phyloP scores from a whole-genome alignment of 495 filamentous ascomycete species.

The Penicillium manginii region DNA sequence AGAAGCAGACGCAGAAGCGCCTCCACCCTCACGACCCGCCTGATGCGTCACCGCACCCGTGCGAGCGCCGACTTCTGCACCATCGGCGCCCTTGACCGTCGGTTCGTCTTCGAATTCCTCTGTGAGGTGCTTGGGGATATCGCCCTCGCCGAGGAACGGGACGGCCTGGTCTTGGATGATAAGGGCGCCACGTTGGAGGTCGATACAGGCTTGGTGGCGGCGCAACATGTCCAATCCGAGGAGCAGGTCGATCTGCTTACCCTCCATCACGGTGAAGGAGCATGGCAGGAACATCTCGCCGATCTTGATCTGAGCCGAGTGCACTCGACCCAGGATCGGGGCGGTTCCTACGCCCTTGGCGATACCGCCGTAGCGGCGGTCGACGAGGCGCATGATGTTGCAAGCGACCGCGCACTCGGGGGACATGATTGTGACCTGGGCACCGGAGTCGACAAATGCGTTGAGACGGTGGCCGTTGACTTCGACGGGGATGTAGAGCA shows the following conservation, averaged over 20 bases:
- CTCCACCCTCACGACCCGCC: constrained; percentile 35
- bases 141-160: constrained; percentile 86
- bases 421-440: constrained; percentile 99
- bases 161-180: constrained; percentile 88
- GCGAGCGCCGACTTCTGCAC: constrained; percentile 79
- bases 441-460: constrained; percentile 96
- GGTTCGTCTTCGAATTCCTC: constrained; percentile 80
- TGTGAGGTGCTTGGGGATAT: constrained; percentile 77
- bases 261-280: constrained; percentile 99
- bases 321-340: constrained; percentile 90
- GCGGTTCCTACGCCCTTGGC: constrained; percentile 93
- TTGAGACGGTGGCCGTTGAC: constrained; percentile 92
- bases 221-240: constrained; percentile 96
- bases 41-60: constrained; percentile 80
- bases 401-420: constrained; percentile 87
- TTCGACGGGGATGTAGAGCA: constrained; percentile 95
- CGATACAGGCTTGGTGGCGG: constrained; percentile 89
- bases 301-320: constrained; percentile 91
- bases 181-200: constrained; percentile 77
- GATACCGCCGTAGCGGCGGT: constrained; percentile 86
- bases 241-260: constrained; percentile 94
- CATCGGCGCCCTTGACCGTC: constrained; percentile 80
- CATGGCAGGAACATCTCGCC: constrained; percentile 85
- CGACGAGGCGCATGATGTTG: constrained; percentile 96
- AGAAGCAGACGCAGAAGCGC: constrained; percentile 28